These are phyloP conservation scores for Mrakia frigida DNA, from an alignment of 768 basidiomycete species.

Conservation along the genomic window DNA sequence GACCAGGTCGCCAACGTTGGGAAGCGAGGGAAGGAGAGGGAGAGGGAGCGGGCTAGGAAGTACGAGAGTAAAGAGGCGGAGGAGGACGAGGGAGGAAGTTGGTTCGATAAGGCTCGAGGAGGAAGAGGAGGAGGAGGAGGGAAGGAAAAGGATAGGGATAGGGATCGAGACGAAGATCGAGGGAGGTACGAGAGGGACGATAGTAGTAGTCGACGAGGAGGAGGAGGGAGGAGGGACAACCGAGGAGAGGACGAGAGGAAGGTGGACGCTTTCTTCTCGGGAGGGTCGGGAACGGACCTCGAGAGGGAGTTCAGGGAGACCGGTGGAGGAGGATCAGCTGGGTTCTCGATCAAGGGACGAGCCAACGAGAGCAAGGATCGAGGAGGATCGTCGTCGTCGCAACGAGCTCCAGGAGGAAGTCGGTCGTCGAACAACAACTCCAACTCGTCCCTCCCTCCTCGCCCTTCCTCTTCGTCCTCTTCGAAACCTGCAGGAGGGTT, in stretches of 20 bases:
- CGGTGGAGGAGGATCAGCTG: background rate
- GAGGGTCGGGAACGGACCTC: conserved; percentile 24
- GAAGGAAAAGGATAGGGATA: conserved; percentile 16
- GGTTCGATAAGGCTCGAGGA: conserved; percentile 26
- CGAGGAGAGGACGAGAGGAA: conserved; percentile 21
- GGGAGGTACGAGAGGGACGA: conserved; percentile 13
- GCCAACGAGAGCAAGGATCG: background rate
- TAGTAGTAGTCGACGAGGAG: background rate
- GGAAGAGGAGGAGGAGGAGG: background rate
- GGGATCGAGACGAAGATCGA: conserved; percentile 16
- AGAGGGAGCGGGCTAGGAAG: conserved; percentile 14
- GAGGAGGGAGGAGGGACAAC: conserved; percentile 5
- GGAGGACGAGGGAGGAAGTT: conserved; percentile 34
- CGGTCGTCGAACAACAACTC: background rate
- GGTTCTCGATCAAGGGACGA: conserved; percentile 27
- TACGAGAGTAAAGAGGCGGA: conserved; percentile 20
- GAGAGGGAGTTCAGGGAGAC: conserved; percentile 24
- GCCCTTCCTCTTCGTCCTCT: background rate
- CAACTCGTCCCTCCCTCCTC: background rate
- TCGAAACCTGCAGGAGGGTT: background rate
- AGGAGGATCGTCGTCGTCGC: background rate
- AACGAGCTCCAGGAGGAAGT: conserved; percentile 2
- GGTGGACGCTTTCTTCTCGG: conserved; percentile 17
- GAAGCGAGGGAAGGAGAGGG: conserved; percentile 28
- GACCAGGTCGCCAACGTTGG: conserved; percentile 28